These are phyloP conservation scores for Nicotiana benthamiana DNA, from an alignment of 257 asterid species.

Conservation along the genomic window DNA sequence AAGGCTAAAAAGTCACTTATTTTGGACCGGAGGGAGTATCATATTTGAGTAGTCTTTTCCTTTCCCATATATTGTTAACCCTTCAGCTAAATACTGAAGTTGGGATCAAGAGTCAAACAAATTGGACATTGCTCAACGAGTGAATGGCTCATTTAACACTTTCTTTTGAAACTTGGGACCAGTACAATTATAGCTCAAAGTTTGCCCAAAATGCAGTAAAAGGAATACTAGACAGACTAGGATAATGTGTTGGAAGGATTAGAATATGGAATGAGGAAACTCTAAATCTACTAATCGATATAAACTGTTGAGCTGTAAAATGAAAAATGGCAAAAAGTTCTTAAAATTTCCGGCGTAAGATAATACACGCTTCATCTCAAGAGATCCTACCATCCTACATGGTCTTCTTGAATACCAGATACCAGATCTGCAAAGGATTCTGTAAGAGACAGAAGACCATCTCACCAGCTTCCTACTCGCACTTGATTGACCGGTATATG, in stretches of 20 bases:
- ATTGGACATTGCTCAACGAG: not conserved
- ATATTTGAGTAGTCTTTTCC: not conserved
- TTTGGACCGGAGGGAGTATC: too few species aligned
- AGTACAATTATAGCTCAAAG: not conserved
- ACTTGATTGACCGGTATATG: constrained; percentile 27
- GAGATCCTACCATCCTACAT: constrained; percentile 2
- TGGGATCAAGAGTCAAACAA: not conserved
- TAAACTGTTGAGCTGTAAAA: not conserved
- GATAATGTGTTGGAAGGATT: not conserved
- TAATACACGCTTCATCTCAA: constrained; percentile 8
- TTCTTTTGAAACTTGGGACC: not conserved
- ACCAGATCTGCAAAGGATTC: constrained; percentile 1
- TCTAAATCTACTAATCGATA: not conserved
- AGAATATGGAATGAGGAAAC: not conserved
- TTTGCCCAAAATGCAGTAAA: not conserved
- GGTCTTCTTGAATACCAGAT: not conserved
- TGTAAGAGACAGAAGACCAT: not conserved
- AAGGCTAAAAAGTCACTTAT: too few species aligned
- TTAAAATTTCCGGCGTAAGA: not conserved
- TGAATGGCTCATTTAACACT: not conserved
- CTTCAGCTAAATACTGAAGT: not conserved
- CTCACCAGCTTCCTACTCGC: constrained; percentile 15
- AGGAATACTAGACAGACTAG: not conserved
- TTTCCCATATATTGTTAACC: not conserved
- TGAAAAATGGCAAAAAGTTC: not conserved